phyloP scores from a whole-genome alignment of 78 protist genomes.

The Planoprotostelium fungivorum region DNA sequence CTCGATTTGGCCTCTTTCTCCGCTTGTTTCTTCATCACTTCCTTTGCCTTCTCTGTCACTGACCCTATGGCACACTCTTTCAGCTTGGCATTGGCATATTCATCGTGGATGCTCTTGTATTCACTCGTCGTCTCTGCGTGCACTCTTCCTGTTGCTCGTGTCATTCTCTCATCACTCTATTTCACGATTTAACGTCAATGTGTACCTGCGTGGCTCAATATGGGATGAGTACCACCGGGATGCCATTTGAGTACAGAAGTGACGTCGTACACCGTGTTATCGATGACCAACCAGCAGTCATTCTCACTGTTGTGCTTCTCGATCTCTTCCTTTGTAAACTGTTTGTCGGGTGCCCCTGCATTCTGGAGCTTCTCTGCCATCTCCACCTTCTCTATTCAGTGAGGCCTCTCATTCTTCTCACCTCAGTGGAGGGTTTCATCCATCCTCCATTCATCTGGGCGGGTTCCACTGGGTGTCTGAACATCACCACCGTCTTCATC shows the following conservation, averaged over 20 bases:
- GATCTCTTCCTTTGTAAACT: conserved; percentile 35
- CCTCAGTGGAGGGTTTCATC: neutral
- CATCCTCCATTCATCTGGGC: neutral
- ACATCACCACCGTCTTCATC: neutral
- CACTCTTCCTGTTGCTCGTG: neutral
- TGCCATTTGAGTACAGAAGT: conserved; percentile 67
- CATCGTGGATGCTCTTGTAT: neutral
- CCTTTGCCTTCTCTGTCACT: neutral
- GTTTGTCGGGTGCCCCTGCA: neutral
- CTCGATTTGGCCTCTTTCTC: neutral
- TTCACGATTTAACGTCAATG: neutral
- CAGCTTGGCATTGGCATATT: neutral
- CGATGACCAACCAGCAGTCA: conserved; percentile 75
- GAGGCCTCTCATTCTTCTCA: neutral
- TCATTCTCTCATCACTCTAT: neutral
- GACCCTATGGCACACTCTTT: neutral
- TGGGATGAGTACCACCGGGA: conserved; percentile 73
- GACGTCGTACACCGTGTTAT: conserved; percentile 71
- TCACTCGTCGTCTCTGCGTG: neutral
- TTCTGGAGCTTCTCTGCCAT: neutral
- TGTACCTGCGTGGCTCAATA: neutral
- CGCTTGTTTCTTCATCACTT: neutral
- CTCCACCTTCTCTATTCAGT: no score
- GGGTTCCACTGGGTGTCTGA: neutral
- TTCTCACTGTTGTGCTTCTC: conserved; percentile 52